These are phyloP conservation scores for Fomitopsis schrenkii DNA, from an alignment of 1,284 basidiomycete species.

Conservation along the genomic window DNA sequence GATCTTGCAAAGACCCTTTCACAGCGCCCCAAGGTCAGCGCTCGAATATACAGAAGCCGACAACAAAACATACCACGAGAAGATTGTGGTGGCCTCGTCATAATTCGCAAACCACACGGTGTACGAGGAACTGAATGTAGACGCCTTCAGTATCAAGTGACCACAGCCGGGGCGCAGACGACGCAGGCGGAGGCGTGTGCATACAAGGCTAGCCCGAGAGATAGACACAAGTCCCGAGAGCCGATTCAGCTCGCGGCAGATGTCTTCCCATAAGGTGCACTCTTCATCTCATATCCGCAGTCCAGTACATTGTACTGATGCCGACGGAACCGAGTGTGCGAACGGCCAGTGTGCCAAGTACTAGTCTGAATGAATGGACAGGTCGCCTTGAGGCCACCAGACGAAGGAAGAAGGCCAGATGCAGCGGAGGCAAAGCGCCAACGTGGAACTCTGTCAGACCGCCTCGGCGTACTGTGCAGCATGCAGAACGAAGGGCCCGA, in stretches of 20 bases:
- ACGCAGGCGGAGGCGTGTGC: background rate
- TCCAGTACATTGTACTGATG: background rate
- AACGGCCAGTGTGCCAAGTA: background rate
- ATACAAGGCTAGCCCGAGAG: background rate
- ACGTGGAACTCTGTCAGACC: background rate
- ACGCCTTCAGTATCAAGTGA: background rate
- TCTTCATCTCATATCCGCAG: background rate
- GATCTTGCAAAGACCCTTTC: background rate
- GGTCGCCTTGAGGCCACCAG: background rate
- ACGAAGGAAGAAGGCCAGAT: background rate
- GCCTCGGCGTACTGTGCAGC: background rate
- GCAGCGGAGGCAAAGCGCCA: background rate
- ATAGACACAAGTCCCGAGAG: background rate
- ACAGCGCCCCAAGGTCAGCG: background rate
- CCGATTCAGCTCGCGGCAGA: background rate
- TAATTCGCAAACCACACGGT: background rate
- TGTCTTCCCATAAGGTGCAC: background rate
- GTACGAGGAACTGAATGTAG: background rate
- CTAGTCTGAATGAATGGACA: background rate
- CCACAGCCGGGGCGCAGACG: background rate
- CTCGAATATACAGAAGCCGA: background rate
- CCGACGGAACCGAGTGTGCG: slow-evolving; percentile 1
- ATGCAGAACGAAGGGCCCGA: background rate
- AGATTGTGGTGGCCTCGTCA: background rate
- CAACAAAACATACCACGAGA: background rate